These are phyloP conservation scores for Iodosphaeria phyllophila DNA, from an alignment of 2,329 filamentous ascomycete genomes.

Conservation along the genomic window DNA sequence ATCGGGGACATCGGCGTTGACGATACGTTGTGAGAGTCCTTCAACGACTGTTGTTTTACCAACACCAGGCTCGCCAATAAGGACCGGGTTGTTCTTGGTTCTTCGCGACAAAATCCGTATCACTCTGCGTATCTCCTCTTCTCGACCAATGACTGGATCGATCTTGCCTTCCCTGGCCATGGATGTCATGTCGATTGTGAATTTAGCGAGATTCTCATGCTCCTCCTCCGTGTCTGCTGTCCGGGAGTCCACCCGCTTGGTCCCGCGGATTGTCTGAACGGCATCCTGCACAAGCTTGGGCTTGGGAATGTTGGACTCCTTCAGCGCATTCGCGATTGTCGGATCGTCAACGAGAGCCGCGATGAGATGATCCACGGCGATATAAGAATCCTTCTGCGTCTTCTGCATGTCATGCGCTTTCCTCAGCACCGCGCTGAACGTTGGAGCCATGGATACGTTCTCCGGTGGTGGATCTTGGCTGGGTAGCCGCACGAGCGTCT, in stretches of 20 bases:
- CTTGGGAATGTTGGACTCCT: conserved; percentile 82
- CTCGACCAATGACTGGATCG: conserved; percentile 88
- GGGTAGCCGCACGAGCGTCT: conserved; percentile 72
- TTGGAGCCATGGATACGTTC: conserved; percentile 62
- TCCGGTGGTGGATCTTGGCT: conserved; percentile 93
- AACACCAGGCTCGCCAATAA: conserved; percentile 95
- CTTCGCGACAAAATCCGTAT: conserved; percentile 80
- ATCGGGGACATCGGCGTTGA: conserved; percentile 90
- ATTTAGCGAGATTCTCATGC: conserved; percentile 91
- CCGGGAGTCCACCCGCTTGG: conserved; percentile 84
- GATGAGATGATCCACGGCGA: conserved; percentile 91
- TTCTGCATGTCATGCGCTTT: conserved; percentile 80
- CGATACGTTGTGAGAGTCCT: conserved; percentile 84
- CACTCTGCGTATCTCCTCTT: conserved; percentile 86
- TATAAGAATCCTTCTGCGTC: conserved; percentile 91
- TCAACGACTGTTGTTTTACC: conserved; percentile 98
- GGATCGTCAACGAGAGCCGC: conserved; percentile 65
- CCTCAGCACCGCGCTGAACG: conserved; percentile 66
- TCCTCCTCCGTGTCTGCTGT: conserved; percentile 86
- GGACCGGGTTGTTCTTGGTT: conserved; percentile 96
- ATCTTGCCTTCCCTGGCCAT: conserved; percentile 96
- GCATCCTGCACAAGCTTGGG: conserved; percentile 77
- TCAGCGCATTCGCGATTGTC: conserved; percentile 53
- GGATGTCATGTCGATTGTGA: conserved; percentile 95
- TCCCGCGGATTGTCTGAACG: conserved; percentile 82